Base-by-base conservation (phyloP, 305 asterid genomes). In the Solanum aculeatissimum region DNA sequence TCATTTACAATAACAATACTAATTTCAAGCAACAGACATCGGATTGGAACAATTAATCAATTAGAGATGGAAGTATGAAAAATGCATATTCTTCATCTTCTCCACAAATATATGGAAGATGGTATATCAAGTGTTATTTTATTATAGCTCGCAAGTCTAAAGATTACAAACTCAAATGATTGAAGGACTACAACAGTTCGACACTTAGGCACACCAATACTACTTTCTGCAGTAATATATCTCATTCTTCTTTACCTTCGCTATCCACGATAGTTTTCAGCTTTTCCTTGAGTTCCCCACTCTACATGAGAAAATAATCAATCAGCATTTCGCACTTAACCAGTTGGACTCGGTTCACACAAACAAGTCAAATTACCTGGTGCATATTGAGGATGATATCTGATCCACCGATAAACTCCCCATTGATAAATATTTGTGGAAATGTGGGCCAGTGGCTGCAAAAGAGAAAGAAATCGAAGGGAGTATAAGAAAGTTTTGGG, bases 361-460 rank as follows among this genome's bases (percentile, higher is more conserved):
- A 75, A 85, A 58, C 18, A 29, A 72, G 47, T 32, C 21, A 63
- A 83, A 6, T 78, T 89, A 95, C 99, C 99, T 97, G 90, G 88
- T 97, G 99, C 99, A 97, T 94, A 86, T 84, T 93, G 57, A 97
- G 97, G 88, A 97, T 89, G 92, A 97, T 97, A 90, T 97, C 99
- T 68, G 99, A 97, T 87, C 99, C 99, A 82, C 99, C 99, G 49
- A 97, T 74, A 85, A 97, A 97, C 90, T 95, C 98, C 38, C 98
- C 98, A 0, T 92, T 89, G 94, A 97, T 93, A 89, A 97, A 97
- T 91, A 97, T 92, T 84, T 97, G 98, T 45, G 98, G 99, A 89
- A 97, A 97, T 69, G 99, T 97, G 11, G 99, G 99, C 98, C 99
- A 97, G 90, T 90, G 93, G 94, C 99, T 97, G 92, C 92, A 90